Base-by-base conservation (phyloP, 73 alveolate genomes). In the Tetrahymena borealis region DNA sequence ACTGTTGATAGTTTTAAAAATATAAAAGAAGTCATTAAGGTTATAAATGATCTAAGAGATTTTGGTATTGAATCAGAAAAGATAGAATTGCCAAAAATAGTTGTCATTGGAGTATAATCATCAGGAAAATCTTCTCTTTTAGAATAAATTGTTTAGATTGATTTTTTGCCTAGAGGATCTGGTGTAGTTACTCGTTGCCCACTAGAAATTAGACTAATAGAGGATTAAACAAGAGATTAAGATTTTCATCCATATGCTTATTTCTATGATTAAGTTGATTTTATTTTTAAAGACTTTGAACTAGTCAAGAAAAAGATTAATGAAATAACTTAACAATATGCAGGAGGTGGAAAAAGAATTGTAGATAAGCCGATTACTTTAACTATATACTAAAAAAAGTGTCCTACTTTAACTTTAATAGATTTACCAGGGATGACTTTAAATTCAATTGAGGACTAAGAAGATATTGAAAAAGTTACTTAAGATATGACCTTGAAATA, bases 361-460 rank as follows among this genome's bases (percentile, higher is more conserved):
- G 96, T 97, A 1, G 99, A 97, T 90, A 90, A 97, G 43, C 98
- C 99, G 13, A 97, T 97, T 39, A 95, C 96, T 9, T 95, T 97
- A 78, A 94, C 95, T 39, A 97, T 97, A 37, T 94, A 95, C 91
- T 96, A 98, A 18, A 98, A 94, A 85, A 97, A 97, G 9, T 97
- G 99, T 91, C 99, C 99, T 8, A 99, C 97, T 93, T 78, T 97
- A 90, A 97, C 99, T 31, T 85, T 93, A 79, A 92, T 92, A 36
- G 99, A 99, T 95, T 94, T 99, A 90, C 99, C 99, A 36, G 99
- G 99, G 41, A 94, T 99, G 37, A 98, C 99, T 12, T 93, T 99
- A 32, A 98, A 96, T 94, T 98, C 99, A n/a, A 95, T 98, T 32
- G 99, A 97, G 13, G 98, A 97, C 20, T 97, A 98, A 91, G 99